These are phyloP conservation scores for Annona cherimola DNA, from an alignment of 164 flowering plant genomes.

Conservation along the genomic window DNA sequence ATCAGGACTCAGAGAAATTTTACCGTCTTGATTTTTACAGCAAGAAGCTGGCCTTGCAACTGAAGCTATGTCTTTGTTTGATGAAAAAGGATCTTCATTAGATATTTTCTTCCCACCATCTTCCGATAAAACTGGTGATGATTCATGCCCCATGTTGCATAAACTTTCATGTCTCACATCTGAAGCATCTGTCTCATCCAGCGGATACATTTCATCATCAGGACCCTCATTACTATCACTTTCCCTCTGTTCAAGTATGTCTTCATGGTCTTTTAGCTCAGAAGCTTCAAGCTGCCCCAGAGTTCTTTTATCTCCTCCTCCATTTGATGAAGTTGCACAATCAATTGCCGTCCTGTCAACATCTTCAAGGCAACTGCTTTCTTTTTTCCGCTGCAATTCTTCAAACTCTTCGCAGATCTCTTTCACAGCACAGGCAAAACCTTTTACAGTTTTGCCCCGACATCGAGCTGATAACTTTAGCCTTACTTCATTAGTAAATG, in stretches of 20 bases:
- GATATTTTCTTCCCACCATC: slow-evolving; percentile 18
- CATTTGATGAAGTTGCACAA: slow-evolving; percentile 22
- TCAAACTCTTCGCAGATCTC: slow-evolving; percentile 86
- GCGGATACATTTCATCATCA: slow-evolving; percentile 28
- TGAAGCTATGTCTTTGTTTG: slow-evolving; percentile 20
- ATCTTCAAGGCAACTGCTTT: slow-evolving; percentile 28
- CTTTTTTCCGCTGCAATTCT: slow-evolving; percentile 39
- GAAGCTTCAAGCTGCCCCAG: not conserved
- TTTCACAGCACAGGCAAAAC: slow-evolving; percentile 75
- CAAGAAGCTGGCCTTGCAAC: slow-evolving; percentile 14
- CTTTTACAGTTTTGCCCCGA: slow-evolving; percentile 64
- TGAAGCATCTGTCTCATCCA: slow-evolving; percentile 25
- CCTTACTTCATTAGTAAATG: slow-evolving; percentile 67
- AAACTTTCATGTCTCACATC: slow-evolving; percentile 29
- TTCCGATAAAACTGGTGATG: slow-evolving; percentile 19
- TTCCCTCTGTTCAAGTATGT: slow-evolving; percentile 13
- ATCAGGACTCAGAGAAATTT: slow-evolving; percentile 14
- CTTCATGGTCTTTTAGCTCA: slow-evolving; percentile 26
- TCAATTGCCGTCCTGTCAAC: slow-evolving; percentile 24
- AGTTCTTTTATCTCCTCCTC: slow-evolving; percentile 14
- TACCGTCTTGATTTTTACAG: slow-evolving; percentile 16
- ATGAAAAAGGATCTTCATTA: slow-evolving; percentile 17
- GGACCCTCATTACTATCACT: slow-evolving; percentile 17
- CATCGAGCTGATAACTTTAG: slow-evolving; percentile 56
- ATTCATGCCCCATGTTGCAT: slow-evolving; percentile 8